phyloP scores from a whole-genome alignment of 768 basidiomycete species.

The Hemileccinum rubropunctum region DNA sequence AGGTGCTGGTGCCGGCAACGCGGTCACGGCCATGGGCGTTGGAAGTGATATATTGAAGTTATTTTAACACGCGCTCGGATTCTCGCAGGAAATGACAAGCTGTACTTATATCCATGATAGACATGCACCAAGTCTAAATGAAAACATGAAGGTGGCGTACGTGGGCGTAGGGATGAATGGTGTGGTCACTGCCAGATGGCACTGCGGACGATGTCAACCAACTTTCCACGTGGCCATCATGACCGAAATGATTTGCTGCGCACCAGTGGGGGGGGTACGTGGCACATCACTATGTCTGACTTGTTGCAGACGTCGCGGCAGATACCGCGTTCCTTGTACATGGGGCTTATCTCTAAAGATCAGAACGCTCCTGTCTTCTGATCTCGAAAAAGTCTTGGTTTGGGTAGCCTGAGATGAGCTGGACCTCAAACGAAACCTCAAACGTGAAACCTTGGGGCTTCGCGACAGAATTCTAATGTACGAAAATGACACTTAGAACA shows the following conservation, averaged over 20 bases:
- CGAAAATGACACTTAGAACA: not conserved
- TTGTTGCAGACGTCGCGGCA: not conserved
- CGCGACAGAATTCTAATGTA: not conserved
- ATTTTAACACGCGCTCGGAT: conserved; percentile 18
- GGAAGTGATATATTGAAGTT: conserved; percentile 78
- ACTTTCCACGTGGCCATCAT: not conserved
- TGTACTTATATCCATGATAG: conserved; percentile 3
- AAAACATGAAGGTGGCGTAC: not conserved
- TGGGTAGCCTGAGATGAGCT: not conserved
- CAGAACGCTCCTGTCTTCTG: too few relatives aligned
- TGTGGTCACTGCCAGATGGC: not conserved
- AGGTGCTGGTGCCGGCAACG: conserved; percentile 96
- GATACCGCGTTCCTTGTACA: conserved; percentile 1
- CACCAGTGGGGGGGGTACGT: not conserved
- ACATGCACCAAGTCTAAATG: conserved; percentile 1
- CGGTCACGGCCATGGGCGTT: conserved; percentile 98
- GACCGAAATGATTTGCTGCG: not conserved
- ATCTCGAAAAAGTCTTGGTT: too few relatives aligned
- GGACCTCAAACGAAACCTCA: not conserved
- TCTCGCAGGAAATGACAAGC: not conserved
- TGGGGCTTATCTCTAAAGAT: conserved; percentile 4
- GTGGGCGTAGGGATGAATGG: not conserved
- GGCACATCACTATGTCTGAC: not conserved
- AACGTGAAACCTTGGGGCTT: not conserved
- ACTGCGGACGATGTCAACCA: not conserved